Evolutionary conservation across 2,329 filamentous ascomycete genomes (phyloP), one percentile per base, ranked within the genome.

Genomic region (Madurella fahalii): DNA sequence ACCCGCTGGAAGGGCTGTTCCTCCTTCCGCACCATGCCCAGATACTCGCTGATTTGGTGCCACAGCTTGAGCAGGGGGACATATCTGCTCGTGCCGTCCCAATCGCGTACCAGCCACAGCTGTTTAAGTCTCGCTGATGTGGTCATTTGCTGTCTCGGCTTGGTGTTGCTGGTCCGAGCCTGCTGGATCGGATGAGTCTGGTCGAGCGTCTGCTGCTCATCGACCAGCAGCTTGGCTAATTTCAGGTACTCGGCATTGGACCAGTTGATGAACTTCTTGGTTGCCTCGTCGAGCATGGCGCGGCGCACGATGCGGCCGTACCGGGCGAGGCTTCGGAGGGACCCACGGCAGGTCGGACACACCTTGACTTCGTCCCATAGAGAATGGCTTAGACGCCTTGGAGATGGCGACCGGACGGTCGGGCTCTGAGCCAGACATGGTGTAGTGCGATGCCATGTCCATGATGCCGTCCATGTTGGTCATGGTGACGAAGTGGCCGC

Each of bases 291-390:
- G 0, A 89, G 72, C 7, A 83, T 69, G 1, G 79, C 81, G 4
- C 79, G 75, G 37, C 81, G 76, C 30, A 86, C 74, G 2, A 87
- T 77, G 9, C 84, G 77, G 13, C 82, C 80, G 61, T 89, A 89
- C 4, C 85, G 73, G 2, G 78, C 68, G 50, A 87, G 72, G 54
- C 77, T 76, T 16, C 81, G 72, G 12, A 88, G 68, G 0, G 81
- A 76, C 0, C 78, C 74, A n/a, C 82, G 78, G 61, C 85, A 90
- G 1, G 67, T 73, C 0, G 84, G 79, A 61, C 85, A 89, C 34
- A 37, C 34, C 13, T 37, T 37, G 34, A 37, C 34, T 37, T 37
- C 34, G 34, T 37, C 34, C 34, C 34, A 37, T 37, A 11, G 34
- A 37, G 13, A 37, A 37, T 11, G 34, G 34, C 11, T 15, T 37